Evolutionary conservation across 371 early-diverging fungal species (phyloP), one percentile per base, ranked within the genome.

Genomic region (Encephalitozoon romaleae): DNA sequence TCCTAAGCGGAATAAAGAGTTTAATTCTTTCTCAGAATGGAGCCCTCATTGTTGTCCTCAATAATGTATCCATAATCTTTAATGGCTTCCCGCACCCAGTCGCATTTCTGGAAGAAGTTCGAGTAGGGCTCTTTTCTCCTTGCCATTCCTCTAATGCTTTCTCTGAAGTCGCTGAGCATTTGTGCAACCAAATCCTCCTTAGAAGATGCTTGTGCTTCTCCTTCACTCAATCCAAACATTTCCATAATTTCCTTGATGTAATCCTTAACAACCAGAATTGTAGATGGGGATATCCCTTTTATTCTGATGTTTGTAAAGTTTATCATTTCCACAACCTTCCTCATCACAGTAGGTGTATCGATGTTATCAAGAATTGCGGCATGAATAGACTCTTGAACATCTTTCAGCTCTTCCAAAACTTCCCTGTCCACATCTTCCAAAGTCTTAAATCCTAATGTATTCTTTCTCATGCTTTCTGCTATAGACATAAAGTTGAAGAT

Each of bases 291-390:
- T 26, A 71, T n/a, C 0, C 18, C 39, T 5, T 70, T 53, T 21
- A 68, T 55, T n/a, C 59, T 71, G 9, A 12, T 26, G 86, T 95
- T 94, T 51, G 92, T 86, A 39, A 87, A 84, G 41, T 87, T 86
- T 70, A 96, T 89, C 34, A 95, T 84, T 9, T 90, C 90, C 77
- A 90, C 86, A 26, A 97, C 84, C 71, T 89, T 90, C 25, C 86
- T 83, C 86, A 97, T 88, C 5, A 89, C 94, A 5, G 76, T 70
- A 4, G 93, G 90, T 15, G 95, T 96, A 82, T 96, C 90, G 84
- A 97, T 90, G 38, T 91, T 92, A 81, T 97, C 94, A 85, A 90
- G 90, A 59, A 96, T 88, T 15, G 95, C 91, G 4, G 83, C 87
- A 80, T 95, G 93, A 26, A 94, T 89, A 15, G 42, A 39, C 32